A percentile compares a stretch with the other conserved stretches of the same genome.
phyloP scores from a whole-genome alignment of 2,329 filamentous ascomycete species.

The Fusarium algeriense region DNA sequence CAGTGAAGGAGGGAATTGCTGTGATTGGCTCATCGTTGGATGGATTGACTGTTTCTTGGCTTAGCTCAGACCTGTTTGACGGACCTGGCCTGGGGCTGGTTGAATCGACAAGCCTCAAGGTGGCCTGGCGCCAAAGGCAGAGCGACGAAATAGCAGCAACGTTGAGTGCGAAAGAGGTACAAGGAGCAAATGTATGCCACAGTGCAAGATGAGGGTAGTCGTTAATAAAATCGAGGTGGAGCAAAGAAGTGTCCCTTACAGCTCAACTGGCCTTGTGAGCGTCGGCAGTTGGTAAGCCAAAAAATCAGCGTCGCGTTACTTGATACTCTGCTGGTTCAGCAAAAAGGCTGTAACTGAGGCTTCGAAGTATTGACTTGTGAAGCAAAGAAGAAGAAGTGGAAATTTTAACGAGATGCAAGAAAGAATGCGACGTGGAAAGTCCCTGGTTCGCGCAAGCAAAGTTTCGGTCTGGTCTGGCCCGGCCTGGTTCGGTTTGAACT shows the following conservation, averaged over 20 bases:
- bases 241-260: slow-evolving; percentile 21
- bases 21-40: slow-evolving; percentile 57
- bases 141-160: slow-evolving; percentile 23
- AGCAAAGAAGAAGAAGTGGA: slow-evolving; percentile 7
- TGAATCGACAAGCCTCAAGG: slow-evolving; percentile 22
- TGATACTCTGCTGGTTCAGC: not conserved
- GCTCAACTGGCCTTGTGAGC: slow-evolving; percentile 7
- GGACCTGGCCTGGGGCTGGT: slow-evolving; percentile 25
- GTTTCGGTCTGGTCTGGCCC: slow-evolving; percentile 10
- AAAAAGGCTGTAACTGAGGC: not conserved
- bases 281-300: slow-evolving; percentile 25
- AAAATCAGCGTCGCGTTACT: slow-evolving; percentile 7
- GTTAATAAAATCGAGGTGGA: slow-evolving; percentile 9
- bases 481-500: slow-evolving; percentile 19
- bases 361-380: not conserved
- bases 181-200: slow-evolving; percentile 9
- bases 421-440: slow-evolving; percentile 16
- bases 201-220: slow-evolving; percentile 14
- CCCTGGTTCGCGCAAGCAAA: slow-evolving; percentile 10
- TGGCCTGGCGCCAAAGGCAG: slow-evolving; percentile 24
- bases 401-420: slow-evolving; percentile 27
- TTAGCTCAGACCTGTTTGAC: slow-evolving; percentile 24
- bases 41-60: slow-evolving; percentile 28
- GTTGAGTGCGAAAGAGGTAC: not conserved
- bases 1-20: slow-evolving; percentile 51